Evolutionary conservation across 352 stramenopile species (phyloP).

Genomic region (Elongisporangium prolatum): DNA sequence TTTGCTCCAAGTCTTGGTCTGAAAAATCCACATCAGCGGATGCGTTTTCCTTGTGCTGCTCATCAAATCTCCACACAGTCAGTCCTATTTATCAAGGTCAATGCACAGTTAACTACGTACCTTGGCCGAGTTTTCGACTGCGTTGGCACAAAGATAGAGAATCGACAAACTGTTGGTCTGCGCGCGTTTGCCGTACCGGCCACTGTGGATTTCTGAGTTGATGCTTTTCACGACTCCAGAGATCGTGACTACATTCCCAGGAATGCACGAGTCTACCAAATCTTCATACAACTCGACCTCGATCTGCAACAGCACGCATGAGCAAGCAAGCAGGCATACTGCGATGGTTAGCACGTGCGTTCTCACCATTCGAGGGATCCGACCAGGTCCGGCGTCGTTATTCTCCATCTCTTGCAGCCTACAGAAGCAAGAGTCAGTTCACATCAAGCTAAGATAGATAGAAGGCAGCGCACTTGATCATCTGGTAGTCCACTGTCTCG

Average conservation of each 20-base stretch:
- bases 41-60: constrained; percentile 50
- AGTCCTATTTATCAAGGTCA: constrained; percentile 1
- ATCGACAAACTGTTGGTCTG: constrained; percentile 91
- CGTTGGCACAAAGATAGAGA: constrained; percentile 93
- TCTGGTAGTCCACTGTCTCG: constrained; percentile 89
- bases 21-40: constrained; percentile 70
- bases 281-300: constrained; percentile 88
- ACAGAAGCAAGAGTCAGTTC: background rate
- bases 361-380: constrained; percentile 80
- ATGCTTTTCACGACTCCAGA: constrained; percentile 93
- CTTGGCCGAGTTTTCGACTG: constrained; percentile 72
- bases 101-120: constrained; percentile 10
- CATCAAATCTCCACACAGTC: background rate
- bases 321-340: background rate
- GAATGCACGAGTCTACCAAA: constrained; percentile 94
- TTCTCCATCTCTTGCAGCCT: constrained; percentile 91
- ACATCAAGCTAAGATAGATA: background rate
- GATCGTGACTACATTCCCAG: constrained; percentile 94
- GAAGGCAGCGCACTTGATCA: constrained; percentile 58
- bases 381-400: constrained; percentile 78
- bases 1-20: constrained; percentile 89
- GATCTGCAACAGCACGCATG: constrained; percentile 43
- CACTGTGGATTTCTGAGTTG: constrained; percentile 91
- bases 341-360: background rate
- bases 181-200: constrained; percentile 87